Evolutionary conservation across 345 rosid genomes (phyloP).

Genomic region (Syzygium jambos): DNA sequence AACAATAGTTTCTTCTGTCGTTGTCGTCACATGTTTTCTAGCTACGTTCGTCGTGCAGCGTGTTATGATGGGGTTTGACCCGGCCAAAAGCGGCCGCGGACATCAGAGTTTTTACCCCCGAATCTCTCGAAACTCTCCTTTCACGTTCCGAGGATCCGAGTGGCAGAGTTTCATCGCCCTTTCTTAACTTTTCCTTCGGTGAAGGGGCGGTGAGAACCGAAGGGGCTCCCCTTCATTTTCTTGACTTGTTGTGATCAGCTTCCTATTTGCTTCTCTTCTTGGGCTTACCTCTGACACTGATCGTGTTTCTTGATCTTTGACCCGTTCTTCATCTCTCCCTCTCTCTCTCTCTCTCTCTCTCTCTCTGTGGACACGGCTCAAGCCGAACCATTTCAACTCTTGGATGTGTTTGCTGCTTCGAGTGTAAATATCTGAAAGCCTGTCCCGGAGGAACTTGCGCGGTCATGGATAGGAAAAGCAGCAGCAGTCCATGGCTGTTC

Average conservation of each 20-base stretch:
- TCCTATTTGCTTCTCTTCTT: neutral
- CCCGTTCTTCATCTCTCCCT: neutral
- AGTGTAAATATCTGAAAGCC: neutral
- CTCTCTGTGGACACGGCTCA: neutral
- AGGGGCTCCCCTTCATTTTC: neutral
- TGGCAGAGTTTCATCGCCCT: neutral
- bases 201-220: neutral
- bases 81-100: neutral
- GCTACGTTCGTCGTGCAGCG: neutral
- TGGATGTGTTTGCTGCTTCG: neutral
- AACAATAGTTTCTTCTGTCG: too few species aligned
- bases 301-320: neutral
- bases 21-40: too few species aligned
- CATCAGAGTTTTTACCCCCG: neutral
- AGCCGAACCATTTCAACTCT: neutral
- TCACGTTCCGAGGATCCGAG: neutral
- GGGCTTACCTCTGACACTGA: neutral
- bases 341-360: neutral
- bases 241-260: neutral
- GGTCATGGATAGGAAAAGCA: slow-evolving; percentile 13
- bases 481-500: slow-evolving; percentile 12
- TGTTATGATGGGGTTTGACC: neutral
- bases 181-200: neutral
- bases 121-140: neutral
- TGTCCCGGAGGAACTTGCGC: neutral